Evolutionary conservation across 805 yeast species (phyloP).

Genomic region (Brettanomyces anomalus): DNA sequence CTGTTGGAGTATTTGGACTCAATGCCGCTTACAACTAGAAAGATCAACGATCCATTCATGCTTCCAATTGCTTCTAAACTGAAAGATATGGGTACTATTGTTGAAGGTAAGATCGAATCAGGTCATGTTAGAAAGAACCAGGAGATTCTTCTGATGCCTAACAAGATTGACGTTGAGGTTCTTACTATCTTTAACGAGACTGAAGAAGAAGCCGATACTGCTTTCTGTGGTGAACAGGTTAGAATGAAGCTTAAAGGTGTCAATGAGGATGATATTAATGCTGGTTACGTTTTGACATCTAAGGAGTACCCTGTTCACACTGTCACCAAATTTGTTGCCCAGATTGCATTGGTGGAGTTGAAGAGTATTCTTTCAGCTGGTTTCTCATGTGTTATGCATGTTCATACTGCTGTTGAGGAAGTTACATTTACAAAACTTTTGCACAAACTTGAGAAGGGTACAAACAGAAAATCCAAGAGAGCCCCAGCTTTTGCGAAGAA

Average conservation of each 20-base stretch:
- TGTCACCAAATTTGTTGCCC: constrained; percentile 87
- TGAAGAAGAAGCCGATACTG: constrained; percentile 85
- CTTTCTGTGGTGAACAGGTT: constrained; percentile 95
- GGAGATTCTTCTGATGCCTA: constrained; percentile 83
- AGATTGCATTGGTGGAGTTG: constrained; percentile 93
- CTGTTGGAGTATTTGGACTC: constrained; percentile 81
- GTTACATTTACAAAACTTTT: constrained; percentile 71
- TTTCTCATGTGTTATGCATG: constrained; percentile 96
- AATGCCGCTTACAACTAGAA: constrained; percentile 77
- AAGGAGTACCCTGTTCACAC: constrained; percentile 83
- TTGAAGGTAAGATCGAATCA: constrained; percentile 96
- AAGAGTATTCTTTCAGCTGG: constrained; percentile 93
- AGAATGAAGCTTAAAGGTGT: constrained; percentile 88
- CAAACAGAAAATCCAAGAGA: constrained; percentile 91
- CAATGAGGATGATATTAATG: constrained; percentile 91
- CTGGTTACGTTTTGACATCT: constrained; percentile 88
- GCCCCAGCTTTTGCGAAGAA: constrained; percentile 98
- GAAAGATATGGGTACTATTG: constrained; percentile 95
- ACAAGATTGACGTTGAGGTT: constrained; percentile 75
- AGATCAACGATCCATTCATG: constrained; percentile 93
- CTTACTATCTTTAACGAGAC: constrained; percentile 87
- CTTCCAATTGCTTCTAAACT: constrained; percentile 89
- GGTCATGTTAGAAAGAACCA: constrained; percentile 84
- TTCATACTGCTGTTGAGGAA: constrained; percentile 97
- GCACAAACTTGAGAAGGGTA: constrained; percentile 93